Conservation (phyloP, 352 stramenopile species). For the Pythium scleroteichum region DNA sequence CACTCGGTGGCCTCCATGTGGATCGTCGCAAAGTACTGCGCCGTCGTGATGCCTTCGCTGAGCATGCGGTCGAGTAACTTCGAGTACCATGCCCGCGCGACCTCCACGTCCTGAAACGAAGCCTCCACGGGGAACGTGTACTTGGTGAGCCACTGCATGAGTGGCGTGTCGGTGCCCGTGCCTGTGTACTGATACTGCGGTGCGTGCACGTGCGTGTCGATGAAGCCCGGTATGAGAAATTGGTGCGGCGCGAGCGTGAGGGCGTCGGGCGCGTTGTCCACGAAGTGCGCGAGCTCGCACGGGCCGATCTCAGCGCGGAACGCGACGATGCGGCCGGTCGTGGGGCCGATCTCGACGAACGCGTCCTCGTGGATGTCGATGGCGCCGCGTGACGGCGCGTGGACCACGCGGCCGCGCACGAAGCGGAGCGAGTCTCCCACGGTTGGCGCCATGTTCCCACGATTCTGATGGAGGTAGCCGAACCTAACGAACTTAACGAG, state of each 20-base stretch:
- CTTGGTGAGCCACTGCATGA: constrained; percentile 91
- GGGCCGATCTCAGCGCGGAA: constrained; percentile 42
- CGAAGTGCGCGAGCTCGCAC: constrained; percentile 27
- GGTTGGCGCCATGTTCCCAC: not conserved
- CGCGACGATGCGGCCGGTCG: constrained; percentile 35
- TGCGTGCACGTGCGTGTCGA: constrained; percentile 92
- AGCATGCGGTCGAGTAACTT: constrained; percentile 76
- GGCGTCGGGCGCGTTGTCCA: not conserved
- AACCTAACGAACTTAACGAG: not conserved
- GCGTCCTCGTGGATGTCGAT: constrained; percentile 49
- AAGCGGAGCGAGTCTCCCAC: constrained; percentile 23
- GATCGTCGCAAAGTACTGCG: constrained; percentile 90
- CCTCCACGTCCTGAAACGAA: constrained; percentile 52
- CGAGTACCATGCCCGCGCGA: constrained; percentile 68
- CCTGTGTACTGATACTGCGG: constrained; percentile 89
- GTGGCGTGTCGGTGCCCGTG: constrained; percentile 84
- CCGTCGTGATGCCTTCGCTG: constrained; percentile 83
- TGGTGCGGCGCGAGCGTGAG: constrained; percentile 36
- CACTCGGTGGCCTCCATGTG: constrained; percentile 77
- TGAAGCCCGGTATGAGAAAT: constrained; percentile 88
- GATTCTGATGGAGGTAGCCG: not conserved
- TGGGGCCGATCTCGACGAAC: constrained; percentile 40
- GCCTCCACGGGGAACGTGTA: constrained; percentile 92
- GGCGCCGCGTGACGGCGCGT: constrained; percentile 39
- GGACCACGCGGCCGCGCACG: constrained; percentile 45